phyloP scores from a whole-genome alignment of 1,139 yeast species.

The Suhomyces choctaworum region DNA sequence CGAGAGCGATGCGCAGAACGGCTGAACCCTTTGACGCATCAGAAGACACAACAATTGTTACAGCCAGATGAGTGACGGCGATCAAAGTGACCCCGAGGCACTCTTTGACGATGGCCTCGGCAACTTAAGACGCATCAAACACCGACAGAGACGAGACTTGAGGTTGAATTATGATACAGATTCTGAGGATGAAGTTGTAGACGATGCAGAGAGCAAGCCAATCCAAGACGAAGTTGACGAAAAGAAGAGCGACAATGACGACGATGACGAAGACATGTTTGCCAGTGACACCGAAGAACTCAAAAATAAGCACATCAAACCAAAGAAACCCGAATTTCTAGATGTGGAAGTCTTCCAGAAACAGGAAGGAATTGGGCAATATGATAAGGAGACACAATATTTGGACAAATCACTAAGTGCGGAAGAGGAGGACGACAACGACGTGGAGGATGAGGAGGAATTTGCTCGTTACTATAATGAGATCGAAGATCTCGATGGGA shows the following conservation, averaged over 20 bases:
- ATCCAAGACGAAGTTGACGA: conserved; percentile 6
- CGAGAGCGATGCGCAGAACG: background rate
- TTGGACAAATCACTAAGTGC: conserved; percentile 4
- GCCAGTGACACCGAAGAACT: conserved; percentile 22
- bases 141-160: conserved; percentile 22
- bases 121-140: conserved; percentile 24
- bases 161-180: conserved; percentile 37
- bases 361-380: conserved; percentile 19
- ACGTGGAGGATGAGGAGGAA: conserved; percentile 5
- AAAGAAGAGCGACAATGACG: conserved; percentile 14
- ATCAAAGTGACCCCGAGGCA: conserved; percentile 5
- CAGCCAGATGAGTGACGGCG: conserved; percentile 9
- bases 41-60: background rate
- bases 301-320: conserved; percentile 5
- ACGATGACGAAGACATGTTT: conserved; percentile 42
- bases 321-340: conserved; percentile 23
- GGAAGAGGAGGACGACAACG: conserved; percentile 9
- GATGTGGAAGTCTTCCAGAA: conserved; percentile 33
- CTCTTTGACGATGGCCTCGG: conserved; percentile 26
- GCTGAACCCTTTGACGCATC: background rate
- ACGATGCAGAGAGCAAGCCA: conserved; percentile 18
- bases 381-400: conserved; percentile 12
- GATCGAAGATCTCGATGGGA: conserved; percentile 9
- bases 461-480: conserved; percentile 10
- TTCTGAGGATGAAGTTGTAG: conserved; percentile 20